Evolutionary conservation across 495 filamentous ascomycete genomes (phyloP), one percentile per base, ranked within the genome.

Genomic region (Xylaria curta): DNA sequence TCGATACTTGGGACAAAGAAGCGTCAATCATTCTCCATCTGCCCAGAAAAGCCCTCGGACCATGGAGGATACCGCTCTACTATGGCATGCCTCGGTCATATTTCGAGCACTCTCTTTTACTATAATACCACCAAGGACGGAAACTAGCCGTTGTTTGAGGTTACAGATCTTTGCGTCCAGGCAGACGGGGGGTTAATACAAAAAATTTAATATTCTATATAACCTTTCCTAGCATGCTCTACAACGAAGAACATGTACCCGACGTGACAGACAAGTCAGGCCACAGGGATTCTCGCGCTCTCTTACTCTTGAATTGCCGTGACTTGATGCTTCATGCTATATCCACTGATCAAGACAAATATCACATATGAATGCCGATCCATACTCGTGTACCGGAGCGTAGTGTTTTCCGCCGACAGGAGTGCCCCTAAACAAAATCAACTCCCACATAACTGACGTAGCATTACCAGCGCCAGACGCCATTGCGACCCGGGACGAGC

Each of bases 391-490:
- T 13, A 54, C 51, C 26, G 10, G 24, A 28, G 13, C 51, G 4
- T 54, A 54, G 21, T 54, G 10, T 10, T 54, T 24, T 28, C 26
- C 13, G 13, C 4, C 4, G 13, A 31, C 53, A 24, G 2, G 61
- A 26, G 46, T 64, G n/a, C 38, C 15, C 7, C 61, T 24, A 64
- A 64, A 26, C 61, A 36, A 46, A 31, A 47, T 1, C n/a, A 47
- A 42, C 46, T 47, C 38, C 31, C 47, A 24, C 47, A 51, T 5
- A 54, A 12, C 10, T 12, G 24, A 56, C 53, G 13, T 28, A 60
- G 21, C 38, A 47, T 28, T 15, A 49, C 49, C 46, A 54, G 56
- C 65, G 65, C 65, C 36, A 40, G 54, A 67, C 65, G 47, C 65
- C 65, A 38, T 21, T 19, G 36, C 47, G 8, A 2, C 31, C 38